Percentiles rank a stretch among this genome's conserved stretches.
Evolutionary conservation across 768 basidiomycete species (phyloP).

Genomic region (Polyporus arcularius): DNA sequence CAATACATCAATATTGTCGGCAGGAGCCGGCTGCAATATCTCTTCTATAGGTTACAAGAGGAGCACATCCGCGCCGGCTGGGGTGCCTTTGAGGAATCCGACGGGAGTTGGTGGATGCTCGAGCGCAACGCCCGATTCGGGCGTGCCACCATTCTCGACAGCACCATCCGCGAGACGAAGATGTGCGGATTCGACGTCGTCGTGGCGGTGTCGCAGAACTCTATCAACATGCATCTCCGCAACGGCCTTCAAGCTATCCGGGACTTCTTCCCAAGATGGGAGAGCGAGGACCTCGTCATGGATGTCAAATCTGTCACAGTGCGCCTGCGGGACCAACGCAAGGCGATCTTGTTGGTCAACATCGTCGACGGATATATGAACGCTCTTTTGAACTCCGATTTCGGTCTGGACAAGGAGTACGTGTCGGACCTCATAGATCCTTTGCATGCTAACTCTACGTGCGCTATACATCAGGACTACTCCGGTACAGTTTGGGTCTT

Average conservation of each 20-base stretch:
- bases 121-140: not conserved
- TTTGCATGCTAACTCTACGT: no score
- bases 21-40: not conserved
- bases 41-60: not conserved
- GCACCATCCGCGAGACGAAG: conserved; percentile 16
- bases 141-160: conserved; percentile 11
- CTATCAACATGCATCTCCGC: conserved; percentile 28
- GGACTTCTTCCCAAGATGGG: not conserved
- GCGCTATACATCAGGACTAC: no score
- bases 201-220: conserved; percentile 27
- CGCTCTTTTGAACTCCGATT: no score
- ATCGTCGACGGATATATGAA: no score
- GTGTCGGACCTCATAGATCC: no score
- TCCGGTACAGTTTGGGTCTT: no score
- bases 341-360: no score
- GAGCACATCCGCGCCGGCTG: not conserved
- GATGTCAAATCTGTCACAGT: not conserved
- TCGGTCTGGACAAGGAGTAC: no score
- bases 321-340: not conserved
- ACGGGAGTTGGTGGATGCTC: conserved; percentile 14
- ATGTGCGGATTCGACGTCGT: conserved; percentile 31
- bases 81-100: not conserved
- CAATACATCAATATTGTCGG: not conserved
- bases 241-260: no score
- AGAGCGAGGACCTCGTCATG: not conserved